phyloP scores from a whole-genome alignment of 2,329 filamentous ascomycete genomes.

The Penicillium sp. region DNA sequence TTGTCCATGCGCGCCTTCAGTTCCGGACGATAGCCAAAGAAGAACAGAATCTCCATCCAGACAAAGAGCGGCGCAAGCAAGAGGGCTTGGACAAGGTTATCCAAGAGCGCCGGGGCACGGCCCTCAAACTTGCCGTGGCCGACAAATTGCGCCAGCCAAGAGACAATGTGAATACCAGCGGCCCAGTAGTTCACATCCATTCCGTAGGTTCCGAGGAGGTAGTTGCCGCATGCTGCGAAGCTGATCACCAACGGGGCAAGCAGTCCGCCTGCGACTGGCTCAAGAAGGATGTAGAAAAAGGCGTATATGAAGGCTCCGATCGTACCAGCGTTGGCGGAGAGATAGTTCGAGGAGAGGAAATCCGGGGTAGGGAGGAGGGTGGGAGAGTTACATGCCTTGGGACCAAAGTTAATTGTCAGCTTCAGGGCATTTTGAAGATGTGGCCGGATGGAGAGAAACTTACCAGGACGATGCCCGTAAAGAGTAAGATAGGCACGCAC shows the following conservation, averaged over 20 bases:
- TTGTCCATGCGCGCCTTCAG: constrained; percentile 78
- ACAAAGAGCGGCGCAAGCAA: constrained; percentile 96
- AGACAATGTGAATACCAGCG: constrained; percentile 67
- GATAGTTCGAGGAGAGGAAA: constrained; percentile 56
- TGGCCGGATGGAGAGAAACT: constrained; percentile 19
- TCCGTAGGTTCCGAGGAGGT: constrained; percentile 67
- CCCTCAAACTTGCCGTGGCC: constrained; percentile 90
- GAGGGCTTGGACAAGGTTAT: constrained; percentile 88
- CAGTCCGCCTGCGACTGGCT: constrained; percentile 84
- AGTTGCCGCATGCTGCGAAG: constrained; percentile 73
- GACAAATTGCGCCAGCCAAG: constrained; percentile 88
- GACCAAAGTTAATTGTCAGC: constrained; percentile 1
- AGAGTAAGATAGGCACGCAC: constrained; percentile 63
- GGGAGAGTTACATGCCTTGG: constrained; percentile 59
- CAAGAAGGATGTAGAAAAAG: constrained; percentile 83
- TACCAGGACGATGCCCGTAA: constrained; percentile 63
- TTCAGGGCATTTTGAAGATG: neutral
- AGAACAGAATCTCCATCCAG: constrained; percentile 93
- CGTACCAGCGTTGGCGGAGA: constrained; percentile 63
- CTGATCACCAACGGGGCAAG: constrained; percentile 75
- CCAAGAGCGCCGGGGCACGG: constrained; percentile 81
- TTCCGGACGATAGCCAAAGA: constrained; percentile 84
- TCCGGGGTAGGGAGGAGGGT: constrained; percentile 57
- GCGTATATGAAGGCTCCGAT: constrained; percentile 65
- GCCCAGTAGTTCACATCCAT: constrained; percentile 65